Evolutionary conservation across 2,329 filamentous ascomycete genomes (phyloP).

Genomic region (Chalara sp.): DNA sequence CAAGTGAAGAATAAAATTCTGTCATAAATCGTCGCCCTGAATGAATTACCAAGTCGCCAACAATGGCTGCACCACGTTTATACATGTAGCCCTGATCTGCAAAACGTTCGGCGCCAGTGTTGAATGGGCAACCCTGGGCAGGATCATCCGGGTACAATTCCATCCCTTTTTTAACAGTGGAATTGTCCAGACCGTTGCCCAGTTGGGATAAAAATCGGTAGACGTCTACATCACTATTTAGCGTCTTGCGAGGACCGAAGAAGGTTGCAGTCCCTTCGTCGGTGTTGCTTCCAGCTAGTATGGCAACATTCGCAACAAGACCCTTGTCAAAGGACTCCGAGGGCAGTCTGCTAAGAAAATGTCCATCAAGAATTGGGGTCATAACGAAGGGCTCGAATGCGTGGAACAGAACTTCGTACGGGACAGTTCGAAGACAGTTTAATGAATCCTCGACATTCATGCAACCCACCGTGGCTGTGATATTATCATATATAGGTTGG

Average conservation of each 20-base stretch:
- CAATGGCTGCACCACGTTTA: conserved; percentile 10
- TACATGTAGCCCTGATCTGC: conserved; percentile 12
- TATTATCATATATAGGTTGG: conserved; percentile 26
- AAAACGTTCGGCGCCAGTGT: conserved; percentile 22
- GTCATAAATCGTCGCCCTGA: background rate
- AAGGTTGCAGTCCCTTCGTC: conserved; percentile 53
- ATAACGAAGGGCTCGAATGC: conserved; percentile 30
- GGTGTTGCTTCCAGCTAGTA: conserved; percentile 53
- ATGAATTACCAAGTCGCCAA: conserved; percentile 6
- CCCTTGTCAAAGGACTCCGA: background rate
- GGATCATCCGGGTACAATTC: conserved; percentile 44
- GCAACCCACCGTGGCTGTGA: conserved; percentile 26
- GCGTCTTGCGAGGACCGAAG: conserved; percentile 39
- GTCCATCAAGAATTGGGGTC: conserved; percentile 43
- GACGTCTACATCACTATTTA: conserved; percentile 44
- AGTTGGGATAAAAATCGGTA: background rate
- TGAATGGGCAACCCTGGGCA: conserved; percentile 36
- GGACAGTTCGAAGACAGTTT: conserved; percentile 27
- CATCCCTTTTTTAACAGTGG: conserved; percentile 27
- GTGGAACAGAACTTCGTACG: conserved; percentile 36
- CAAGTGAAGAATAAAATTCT: background rate
- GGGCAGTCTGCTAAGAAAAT: conserved; percentile 40
- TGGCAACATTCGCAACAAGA: conserved; percentile 15
- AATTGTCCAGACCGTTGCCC: conserved; percentile 5
- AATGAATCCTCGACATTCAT: conserved; percentile 7